Percentiles rank a stretch among this genome's conserved stretches.
Evolutionary conservation across 352 stramenopile species (phyloP).

Genomic region (Pythium phragmitis): DNA sequence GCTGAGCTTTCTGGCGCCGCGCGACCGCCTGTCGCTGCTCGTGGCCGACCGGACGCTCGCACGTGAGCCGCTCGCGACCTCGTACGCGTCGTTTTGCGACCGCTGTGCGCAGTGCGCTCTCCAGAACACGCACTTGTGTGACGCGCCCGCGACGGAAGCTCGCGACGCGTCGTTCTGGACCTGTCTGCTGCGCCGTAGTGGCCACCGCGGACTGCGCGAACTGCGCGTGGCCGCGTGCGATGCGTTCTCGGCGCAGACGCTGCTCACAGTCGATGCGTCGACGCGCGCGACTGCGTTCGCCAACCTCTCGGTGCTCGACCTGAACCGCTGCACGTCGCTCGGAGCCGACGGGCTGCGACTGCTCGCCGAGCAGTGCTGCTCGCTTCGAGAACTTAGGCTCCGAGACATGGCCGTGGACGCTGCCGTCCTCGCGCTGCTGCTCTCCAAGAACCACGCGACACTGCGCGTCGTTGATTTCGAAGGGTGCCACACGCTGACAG

Average conservation of each 20-base stretch:
- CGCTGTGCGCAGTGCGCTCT: conserved; percentile 43
- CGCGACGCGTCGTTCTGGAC: conserved; percentile 50
- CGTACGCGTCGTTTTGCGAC: conserved; percentile 56
- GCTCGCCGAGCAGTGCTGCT: conserved; percentile 39
- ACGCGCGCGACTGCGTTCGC: conserved; percentile 32
- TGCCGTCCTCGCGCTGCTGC: conserved; percentile 42
- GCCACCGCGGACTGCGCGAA: conserved; percentile 35
- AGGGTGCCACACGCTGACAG: conserved; percentile 71
- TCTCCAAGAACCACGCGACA: conserved; percentile 43
- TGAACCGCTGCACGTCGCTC: conserved; percentile 54
- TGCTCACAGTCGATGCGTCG: conserved; percentile 26
- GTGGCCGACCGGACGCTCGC: conserved; percentile 38
- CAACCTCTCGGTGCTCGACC: conserved; percentile 52
- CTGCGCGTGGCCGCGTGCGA: conserved; percentile 58
- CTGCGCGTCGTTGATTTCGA: conserved; percentile 71
- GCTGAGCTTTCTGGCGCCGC: conserved; percentile 51
- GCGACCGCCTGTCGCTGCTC: conserved; percentile 63
- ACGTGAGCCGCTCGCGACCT: conserved; percentile 40
- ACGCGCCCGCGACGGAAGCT: conserved; percentile 27
- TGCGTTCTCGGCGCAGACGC: conserved; percentile 39
- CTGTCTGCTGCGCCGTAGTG: conserved; percentile 41
- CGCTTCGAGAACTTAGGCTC: conserved; percentile 60
- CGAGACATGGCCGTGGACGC: conserved; percentile 71
- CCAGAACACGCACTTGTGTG: conserved; percentile 62
- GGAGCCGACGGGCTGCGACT: conserved; percentile 38